phyloP scores from a whole-genome alignment of 768 basidiomycete species.

The Russula sp. region DNA sequence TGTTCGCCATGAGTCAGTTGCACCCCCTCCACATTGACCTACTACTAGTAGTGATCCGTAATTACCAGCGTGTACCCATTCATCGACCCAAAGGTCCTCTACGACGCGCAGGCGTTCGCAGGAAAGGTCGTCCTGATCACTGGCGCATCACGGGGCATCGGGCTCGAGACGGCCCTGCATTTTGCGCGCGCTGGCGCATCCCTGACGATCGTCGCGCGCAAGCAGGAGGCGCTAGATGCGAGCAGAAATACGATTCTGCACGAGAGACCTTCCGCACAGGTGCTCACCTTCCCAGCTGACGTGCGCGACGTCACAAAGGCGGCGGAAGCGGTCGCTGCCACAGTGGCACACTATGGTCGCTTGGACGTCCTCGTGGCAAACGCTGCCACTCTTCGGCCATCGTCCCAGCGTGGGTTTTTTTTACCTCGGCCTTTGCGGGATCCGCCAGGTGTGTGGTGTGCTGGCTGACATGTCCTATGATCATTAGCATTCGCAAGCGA shows the following conservation, averaged over 20 bases:
- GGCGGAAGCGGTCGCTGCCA: not conserved
- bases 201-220: slow-evolving; percentile 10
- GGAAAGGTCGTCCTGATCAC: slow-evolving; percentile 24
- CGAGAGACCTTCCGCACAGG: not conserved
- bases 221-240: not conserved
- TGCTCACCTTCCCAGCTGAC: slow-evolving; percentile 5
- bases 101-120: slow-evolving; percentile 2
- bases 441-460: not conserved
- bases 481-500: not conserved
- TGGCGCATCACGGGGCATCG: slow-evolving; percentile 20
- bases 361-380: slow-evolving; percentile 13
- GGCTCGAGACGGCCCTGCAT: slow-evolving; percentile 12
- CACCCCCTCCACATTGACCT: not conserved
- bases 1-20: not conserved
- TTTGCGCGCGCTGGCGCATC: slow-evolving; percentile 21
- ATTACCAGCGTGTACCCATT: not conserved
- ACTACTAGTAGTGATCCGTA: not conserved
- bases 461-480: not conserved
- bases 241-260: not conserved
- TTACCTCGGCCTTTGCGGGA: not conserved
- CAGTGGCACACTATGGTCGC: slow-evolving; percentile 1
- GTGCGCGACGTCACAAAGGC: slow-evolving; percentile 1
- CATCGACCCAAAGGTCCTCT: slow-evolving; percentile 6
- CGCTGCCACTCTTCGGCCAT: not conserved
- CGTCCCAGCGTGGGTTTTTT: not conserved